A percentile compares a stretch with the other conserved stretches of the same genome.
Evolutionary conservation across 768 basidiomycete genomes (phyloP).

Genomic region (Suillus decipiens): DNA sequence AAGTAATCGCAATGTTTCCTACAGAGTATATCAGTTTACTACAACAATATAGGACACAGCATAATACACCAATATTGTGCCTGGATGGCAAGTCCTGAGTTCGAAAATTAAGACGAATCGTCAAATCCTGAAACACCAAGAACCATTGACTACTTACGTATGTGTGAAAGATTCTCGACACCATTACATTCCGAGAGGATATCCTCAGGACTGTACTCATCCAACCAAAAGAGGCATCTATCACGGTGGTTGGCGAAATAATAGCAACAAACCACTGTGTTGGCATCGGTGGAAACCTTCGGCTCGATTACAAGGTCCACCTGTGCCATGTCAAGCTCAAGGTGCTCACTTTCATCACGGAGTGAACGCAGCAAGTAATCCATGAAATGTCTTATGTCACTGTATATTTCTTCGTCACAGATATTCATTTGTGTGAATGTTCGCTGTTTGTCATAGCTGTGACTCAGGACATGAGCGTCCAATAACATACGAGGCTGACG

Average conservation of each 20-base stretch:
- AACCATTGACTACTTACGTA: conserved; percentile 17
- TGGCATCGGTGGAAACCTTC: conserved; percentile 15
- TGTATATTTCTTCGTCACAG: conserved; percentile 34
- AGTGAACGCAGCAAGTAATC: conserved; percentile 24
- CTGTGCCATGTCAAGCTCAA: conserved; percentile 29
- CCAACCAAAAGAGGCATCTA: conserved; percentile 55
- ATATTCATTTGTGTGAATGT: conserved; percentile 59
- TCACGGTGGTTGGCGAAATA: conserved; percentile 52
- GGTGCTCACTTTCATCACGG: background rate
- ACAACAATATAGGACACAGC: background rate
- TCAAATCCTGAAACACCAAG: background rate
- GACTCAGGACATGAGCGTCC: background rate
- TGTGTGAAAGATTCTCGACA: conserved; percentile 22
- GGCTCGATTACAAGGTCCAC: conserved; percentile 53
- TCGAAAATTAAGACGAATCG: background rate
- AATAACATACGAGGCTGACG: background rate
- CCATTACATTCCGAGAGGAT: conserved; percentile 32
- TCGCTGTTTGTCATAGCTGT: conserved; percentile 32
- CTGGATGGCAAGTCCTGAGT: conserved; percentile 37
- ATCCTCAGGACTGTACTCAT: conserved; percentile 38
- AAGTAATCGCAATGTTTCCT: conserved; percentile 40
- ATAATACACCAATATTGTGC: conserved; percentile 37
- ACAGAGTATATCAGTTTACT: background rate
- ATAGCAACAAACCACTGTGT: conserved; percentile 36
- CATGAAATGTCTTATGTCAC: conserved; percentile 39